phyloP scores from a whole-genome alignment of 106 monocot species.

The Dioscorea zingiberensis region DNA sequence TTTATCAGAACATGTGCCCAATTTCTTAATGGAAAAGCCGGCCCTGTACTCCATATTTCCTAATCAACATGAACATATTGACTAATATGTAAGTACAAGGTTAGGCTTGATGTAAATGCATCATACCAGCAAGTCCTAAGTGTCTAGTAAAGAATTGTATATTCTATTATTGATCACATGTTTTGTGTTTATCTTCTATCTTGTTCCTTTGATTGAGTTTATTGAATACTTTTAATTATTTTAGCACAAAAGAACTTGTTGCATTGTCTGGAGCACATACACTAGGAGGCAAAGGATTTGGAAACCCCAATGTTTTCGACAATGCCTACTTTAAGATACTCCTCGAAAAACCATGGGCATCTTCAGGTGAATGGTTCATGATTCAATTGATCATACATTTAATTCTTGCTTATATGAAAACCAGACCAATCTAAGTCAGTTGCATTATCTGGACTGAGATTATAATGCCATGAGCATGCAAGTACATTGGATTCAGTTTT shows the following conservation, averaged over 20 bases:
- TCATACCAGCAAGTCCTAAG: background rate
- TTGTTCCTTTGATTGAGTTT: background rate
- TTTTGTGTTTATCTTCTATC: background rate
- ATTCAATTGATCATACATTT: background rate
- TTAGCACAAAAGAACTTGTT: constrained; percentile 92
- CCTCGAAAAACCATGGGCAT: constrained; percentile 77
- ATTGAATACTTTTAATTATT: constrained; percentile 2
- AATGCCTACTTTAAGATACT: constrained; percentile 91
- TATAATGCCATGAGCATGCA: no score
- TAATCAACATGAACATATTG: background rate
- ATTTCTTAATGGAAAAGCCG: no score
- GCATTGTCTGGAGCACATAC: constrained; percentile 93
- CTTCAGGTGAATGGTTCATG: constrained; percentile 42
- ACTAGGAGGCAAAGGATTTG: constrained; percentile 90
- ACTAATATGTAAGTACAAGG: background rate
- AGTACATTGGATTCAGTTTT: no score
- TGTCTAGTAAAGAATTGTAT: background rate
- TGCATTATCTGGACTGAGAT: no score
- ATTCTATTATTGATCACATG: background rate
- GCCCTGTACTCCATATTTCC: no score
- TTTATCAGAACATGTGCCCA: no score
- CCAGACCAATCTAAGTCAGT: no score
- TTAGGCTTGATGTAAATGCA: background rate
- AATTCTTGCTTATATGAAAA: no score
- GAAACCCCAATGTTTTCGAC: constrained; percentile 72